Evolutionary conservation across 1,139 yeast genomes (phyloP).

Genomic region (Kodamaea sp.): DNA sequence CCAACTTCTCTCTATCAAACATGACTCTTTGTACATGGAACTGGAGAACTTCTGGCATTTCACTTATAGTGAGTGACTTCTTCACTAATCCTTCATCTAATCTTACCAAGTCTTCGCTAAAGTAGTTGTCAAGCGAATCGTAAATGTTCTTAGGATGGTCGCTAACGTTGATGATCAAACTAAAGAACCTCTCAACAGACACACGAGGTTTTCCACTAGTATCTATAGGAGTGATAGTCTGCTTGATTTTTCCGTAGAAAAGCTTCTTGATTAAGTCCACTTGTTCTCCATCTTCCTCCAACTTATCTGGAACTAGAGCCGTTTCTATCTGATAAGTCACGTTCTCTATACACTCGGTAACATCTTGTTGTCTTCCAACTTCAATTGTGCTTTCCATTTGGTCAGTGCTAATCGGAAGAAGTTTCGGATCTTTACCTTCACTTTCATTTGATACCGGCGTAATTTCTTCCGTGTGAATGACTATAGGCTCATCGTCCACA

Average conservation of each 20-base stretch:
- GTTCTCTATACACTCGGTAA: conserved; percentile 94
- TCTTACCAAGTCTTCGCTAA: conserved; percentile 70
- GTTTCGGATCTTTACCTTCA: conserved; percentile 7
- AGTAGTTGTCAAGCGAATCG: conserved; percentile 85
- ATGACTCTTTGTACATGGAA: conserved; percentile 93
- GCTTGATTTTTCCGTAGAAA: conserved; percentile 69
- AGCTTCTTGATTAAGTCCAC: conserved; percentile 72
- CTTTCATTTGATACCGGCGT: background rate
- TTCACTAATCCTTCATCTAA: conserved; percentile 75
- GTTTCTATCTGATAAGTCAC: conserved; percentile 91
- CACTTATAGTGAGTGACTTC: conserved; percentile 67
- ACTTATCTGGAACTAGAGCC: conserved; percentile 68
- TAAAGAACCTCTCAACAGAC: conserved; percentile 75
- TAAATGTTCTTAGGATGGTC: conserved; percentile 87
- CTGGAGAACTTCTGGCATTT: conserved; percentile 80
- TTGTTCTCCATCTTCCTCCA: conserved; percentile 81
- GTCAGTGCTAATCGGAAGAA: conserved; percentile 53
- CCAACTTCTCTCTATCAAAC: conserved; percentile 70
- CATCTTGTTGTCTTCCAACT: conserved; percentile 94
- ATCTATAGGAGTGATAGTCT: conserved; percentile 39
- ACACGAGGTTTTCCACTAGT: conserved; percentile 56
- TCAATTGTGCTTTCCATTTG: conserved; percentile 74
- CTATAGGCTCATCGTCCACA: conserved; percentile 1
- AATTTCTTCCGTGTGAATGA: background rate
- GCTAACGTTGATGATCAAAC: conserved; percentile 79